A percentile compares a stretch with the other conserved stretches of the same genome.
These are phyloP conservation scores for Lactarius vividus DNA, from an alignment of 768 basidiomycete genomes.

Conservation along the genomic window DNA sequence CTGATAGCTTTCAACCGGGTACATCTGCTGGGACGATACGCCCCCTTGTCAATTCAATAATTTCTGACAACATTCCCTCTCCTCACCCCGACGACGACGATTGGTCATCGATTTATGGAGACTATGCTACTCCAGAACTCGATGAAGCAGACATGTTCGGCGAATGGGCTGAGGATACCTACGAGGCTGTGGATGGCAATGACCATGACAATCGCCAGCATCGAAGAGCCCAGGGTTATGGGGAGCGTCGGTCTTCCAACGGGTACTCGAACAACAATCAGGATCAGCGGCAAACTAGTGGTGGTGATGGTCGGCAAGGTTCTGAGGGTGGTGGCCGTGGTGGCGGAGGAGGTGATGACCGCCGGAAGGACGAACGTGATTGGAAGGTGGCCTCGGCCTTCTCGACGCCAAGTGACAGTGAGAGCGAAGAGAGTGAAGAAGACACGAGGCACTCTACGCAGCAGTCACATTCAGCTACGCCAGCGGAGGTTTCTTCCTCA, in stretches of 20 bases:
- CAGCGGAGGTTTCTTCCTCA: conserved; percentile 7
- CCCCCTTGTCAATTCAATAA: conserved; percentile 28
- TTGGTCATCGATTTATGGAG: conserved; percentile 9
- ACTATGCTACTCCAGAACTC: conserved; percentile 17
- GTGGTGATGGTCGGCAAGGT: conserved; percentile 27
- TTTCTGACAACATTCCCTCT: conserved; percentile 20
- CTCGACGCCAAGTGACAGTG: conserved; percentile 35
- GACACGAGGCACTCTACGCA: conserved; percentile 20
- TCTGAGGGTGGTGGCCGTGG: conserved; percentile 27
- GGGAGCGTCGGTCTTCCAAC: conserved; percentile 10
- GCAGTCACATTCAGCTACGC: conserved; percentile 16
- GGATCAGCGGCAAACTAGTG: conserved; percentile 29
- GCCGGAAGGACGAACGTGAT: conserved; percentile 38
- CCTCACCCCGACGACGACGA: conserved; percentile 26
- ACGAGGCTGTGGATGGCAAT: conserved; percentile 14
- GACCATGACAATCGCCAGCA: neutral
- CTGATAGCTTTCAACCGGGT: conserved; percentile 40
- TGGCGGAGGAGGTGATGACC: conserved; percentile 39
- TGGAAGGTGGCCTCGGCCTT: conserved; percentile 31
- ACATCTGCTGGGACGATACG: conserved; percentile 47
- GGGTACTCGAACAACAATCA: conserved; percentile 22
- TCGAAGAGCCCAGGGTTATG: conserved; percentile 3
- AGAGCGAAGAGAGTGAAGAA: conserved; percentile 44
- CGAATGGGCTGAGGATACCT: neutral
- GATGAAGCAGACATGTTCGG: conserved; percentile 17